Conservation (phyloP, 23 red algal genomes). For the Gracilaria caudata region DNA sequence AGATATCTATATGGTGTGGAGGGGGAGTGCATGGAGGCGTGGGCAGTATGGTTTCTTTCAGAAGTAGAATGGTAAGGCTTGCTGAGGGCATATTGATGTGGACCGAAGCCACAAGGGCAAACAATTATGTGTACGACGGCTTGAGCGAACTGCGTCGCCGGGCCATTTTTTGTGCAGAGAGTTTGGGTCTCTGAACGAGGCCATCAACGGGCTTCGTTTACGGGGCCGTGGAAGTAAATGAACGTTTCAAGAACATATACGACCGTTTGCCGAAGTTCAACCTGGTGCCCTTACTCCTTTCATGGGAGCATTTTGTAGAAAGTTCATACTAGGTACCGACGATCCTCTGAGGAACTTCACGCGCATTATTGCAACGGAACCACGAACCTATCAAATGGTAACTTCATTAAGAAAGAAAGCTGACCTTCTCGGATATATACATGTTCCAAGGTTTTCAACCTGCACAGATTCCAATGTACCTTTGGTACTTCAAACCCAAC, state of each 20-base stretch:
- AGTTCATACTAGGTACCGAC: no score
- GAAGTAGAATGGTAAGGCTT: background rate
- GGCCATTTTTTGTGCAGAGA: background rate
- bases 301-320: background rate
- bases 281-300: background rate
- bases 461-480: no score
- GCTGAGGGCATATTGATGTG: background rate
- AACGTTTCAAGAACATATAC: constrained; percentile 1
- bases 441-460: no score
- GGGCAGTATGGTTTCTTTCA: background rate
- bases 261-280: background rate
- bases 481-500: no score
- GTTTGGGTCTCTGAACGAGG: background rate
- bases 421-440: no score
- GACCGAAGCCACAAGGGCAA: background rate
- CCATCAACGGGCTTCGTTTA: background rate
- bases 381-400: no score
- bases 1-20: background rate
- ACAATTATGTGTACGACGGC: background rate
- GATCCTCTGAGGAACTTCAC: no score
- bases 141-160: background rate
- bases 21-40: background rate
- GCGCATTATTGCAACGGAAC: no score
- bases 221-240: background rate
- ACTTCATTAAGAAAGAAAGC: no score